A percentile compares a stretch with the other conserved stretches of the same genome.
These are phyloP conservation scores for Spizellomyces punctatus DNA, from an alignment of 192 early-diverging fungal species.

Conservation along the genomic window DNA sequence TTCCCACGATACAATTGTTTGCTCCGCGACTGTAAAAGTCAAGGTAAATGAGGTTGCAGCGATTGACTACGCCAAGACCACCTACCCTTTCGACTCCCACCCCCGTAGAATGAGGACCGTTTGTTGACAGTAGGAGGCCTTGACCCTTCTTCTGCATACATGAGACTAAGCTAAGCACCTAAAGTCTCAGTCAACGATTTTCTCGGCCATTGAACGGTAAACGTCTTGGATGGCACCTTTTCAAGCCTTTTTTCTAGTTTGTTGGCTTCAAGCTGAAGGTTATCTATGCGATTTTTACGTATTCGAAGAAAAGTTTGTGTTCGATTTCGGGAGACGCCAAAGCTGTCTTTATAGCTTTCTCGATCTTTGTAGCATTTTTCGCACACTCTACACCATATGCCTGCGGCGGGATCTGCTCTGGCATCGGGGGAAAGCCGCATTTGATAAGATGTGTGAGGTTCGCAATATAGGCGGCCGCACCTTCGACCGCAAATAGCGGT, in stretches of 20 bases:
- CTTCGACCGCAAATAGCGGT: constrained; percentile 3
- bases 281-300: constrained; percentile 36
- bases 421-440: constrained; percentile 47
- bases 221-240: constrained; percentile 36
- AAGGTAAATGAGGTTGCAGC: no score
- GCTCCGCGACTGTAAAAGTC: constrained; percentile 35
- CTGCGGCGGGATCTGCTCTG: constrained; percentile 43
- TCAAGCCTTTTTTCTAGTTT: constrained; percentile 58
- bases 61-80: not conserved
- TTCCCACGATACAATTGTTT: constrained; percentile 52
- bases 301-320: constrained; percentile 44
- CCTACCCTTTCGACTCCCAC: not conserved
- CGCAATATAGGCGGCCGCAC: constrained; percentile 53
- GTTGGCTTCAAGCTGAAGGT: constrained; percentile 46
- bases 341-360: constrained; percentile 39
- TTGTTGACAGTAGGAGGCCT: not conserved
- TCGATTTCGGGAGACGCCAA: constrained; percentile 47
- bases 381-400: constrained; percentile 55
- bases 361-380: constrained; percentile 40
- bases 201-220: not conserved
- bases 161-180: constrained; percentile 14
- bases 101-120: not conserved
- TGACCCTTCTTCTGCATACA: constrained; percentile 21
- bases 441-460: constrained; percentile 46
- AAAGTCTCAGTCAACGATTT: not conserved